Evolutionary conservation across 495 filamentous ascomycete species (phyloP).

Genomic region (Terfezia claveryi): DNA sequence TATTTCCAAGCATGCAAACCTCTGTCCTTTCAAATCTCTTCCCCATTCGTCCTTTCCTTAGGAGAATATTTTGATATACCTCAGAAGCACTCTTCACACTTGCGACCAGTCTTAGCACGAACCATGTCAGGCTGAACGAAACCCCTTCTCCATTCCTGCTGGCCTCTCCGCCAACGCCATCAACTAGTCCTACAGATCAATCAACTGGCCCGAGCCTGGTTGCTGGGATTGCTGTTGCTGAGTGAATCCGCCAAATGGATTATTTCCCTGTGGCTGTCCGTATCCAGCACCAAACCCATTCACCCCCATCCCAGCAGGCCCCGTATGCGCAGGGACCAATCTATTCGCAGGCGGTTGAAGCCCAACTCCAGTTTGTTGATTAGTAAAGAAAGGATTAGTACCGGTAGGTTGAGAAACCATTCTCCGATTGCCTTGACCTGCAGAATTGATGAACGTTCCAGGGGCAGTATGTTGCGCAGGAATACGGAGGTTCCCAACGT

Average conservation of each 20-base stretch:
- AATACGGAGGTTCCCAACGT: conserved; percentile 81
- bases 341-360: conserved; percentile 19
- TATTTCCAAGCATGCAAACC: too few species aligned
- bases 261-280: conserved; percentile 26
- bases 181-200: conserved; percentile 46
- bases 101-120: too few species aligned
- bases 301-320: conserved; percentile 36
- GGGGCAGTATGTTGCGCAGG: conserved; percentile 93
- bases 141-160: too few species aligned
- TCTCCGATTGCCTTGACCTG: conserved; percentile 31
- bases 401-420: conserved; percentile 55
- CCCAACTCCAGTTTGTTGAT: conserved; percentile 30
- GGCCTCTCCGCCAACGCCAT: neutral
- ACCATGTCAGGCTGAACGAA: too few species aligned
- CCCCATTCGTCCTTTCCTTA: too few species aligned
- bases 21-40: too few species aligned
- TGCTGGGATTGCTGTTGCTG: conserved; percentile 40
- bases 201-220: conserved; percentile 57
- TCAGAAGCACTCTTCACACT: too few species aligned
- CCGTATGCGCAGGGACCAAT: conserved; percentile 56
- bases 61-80: too few species aligned
- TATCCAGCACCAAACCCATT: conserved; percentile 25
- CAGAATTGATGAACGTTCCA: conserved; percentile 89
- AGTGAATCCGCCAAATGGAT: conserved; percentile 23
- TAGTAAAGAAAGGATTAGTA: conserved; percentile 71